Evolutionary conservation across 345 rosid genomes (phyloP).

Genomic region (Balakata baccata): DNA sequence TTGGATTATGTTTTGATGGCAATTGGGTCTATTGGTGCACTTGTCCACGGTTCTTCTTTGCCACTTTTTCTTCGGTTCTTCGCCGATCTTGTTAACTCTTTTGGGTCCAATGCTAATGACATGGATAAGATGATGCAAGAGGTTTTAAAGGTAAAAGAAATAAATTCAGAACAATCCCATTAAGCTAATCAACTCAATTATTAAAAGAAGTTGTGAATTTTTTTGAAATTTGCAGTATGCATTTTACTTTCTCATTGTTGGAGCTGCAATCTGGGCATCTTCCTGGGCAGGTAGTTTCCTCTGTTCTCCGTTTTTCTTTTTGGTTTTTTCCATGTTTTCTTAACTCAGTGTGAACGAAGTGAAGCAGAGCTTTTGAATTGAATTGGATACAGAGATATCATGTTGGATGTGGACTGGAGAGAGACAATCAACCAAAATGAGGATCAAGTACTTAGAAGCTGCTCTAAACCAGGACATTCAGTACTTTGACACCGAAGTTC

Average conservation of each 20-base stretch:
- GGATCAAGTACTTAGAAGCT: constrained; percentile 91
- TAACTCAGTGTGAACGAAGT: constrained; percentile 2
- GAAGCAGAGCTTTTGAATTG: constrained; percentile 9
- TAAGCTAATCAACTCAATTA: neutral
- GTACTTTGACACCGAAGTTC: constrained; percentile 87
- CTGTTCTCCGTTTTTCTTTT: neutral
- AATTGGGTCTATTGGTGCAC: constrained; percentile 92
- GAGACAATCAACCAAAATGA: constrained; percentile 95
- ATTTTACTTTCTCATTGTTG: constrained; percentile 91
- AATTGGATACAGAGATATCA: constrained; percentile 66
- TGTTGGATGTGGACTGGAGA: constrained; percentile 99
- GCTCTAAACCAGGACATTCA: constrained; percentile 92
- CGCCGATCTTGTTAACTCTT: constrained; percentile 98
- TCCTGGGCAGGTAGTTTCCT: constrained; percentile 83
- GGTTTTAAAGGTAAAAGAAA: constrained; percentile 70
- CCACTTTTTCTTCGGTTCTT: constrained; percentile 94
- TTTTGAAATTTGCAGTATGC: constrained; percentile 67
- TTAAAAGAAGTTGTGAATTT: neutral
- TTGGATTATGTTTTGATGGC: constrained; percentile 90
- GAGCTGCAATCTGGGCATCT: constrained; percentile 99
- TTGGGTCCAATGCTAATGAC: constrained; percentile 89
- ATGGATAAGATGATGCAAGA: constrained; percentile 94
- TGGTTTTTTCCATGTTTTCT: neutral
- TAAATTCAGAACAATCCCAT: neutral
- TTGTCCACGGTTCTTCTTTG: constrained; percentile 89